These are phyloP conservation scores for Forsythia suspensa DNA, from an alignment of 257 asterid genomes.

Conservation along the genomic window DNA sequence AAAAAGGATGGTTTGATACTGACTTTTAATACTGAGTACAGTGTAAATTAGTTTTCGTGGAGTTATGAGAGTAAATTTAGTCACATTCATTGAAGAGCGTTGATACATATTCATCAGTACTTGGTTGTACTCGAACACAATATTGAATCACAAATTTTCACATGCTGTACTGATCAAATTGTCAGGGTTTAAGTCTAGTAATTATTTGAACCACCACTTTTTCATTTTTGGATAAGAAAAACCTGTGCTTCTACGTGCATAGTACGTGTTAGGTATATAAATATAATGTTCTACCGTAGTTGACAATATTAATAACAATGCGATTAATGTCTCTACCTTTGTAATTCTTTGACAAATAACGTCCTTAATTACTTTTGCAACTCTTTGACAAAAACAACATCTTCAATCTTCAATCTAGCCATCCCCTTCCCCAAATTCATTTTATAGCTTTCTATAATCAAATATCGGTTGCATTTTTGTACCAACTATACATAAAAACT, in stretches of 20 bases:
- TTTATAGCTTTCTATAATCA: too few relatives aligned
- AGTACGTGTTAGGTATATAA: not conserved
- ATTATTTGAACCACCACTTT: not conserved
- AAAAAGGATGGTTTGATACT: not conserved
- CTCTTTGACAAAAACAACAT: too few relatives aligned
- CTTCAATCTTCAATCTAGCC: too few relatives aligned
- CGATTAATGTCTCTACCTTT: too few relatives aligned
- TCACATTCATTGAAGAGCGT: slow-evolving; percentile 27
- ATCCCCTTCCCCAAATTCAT: too few relatives aligned
- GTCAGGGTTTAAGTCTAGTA: slow-evolving; percentile 4
- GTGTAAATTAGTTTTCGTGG: not conserved
- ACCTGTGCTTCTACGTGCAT: not conserved
- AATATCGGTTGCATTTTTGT: too few relatives aligned
- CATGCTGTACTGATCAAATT: slow-evolving; percentile 21
- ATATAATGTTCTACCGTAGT: not conserved
- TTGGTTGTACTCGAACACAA: slow-evolving; percentile 25
- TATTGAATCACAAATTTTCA: slow-evolving; percentile 19
- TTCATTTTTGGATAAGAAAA: not conserved
- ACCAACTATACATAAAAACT: too few relatives aligned
- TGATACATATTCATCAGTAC: slow-evolving; percentile 31
- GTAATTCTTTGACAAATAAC: too few relatives aligned
- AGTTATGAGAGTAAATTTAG: not conserved
- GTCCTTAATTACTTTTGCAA: too few relatives aligned
- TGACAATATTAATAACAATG: not conserved
- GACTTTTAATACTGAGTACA: not conserved